These are phyloP conservation scores for Kluyveromyces siamensis DNA, from an alignment of 805 yeast genomes.

Conservation along the genomic window DNA sequence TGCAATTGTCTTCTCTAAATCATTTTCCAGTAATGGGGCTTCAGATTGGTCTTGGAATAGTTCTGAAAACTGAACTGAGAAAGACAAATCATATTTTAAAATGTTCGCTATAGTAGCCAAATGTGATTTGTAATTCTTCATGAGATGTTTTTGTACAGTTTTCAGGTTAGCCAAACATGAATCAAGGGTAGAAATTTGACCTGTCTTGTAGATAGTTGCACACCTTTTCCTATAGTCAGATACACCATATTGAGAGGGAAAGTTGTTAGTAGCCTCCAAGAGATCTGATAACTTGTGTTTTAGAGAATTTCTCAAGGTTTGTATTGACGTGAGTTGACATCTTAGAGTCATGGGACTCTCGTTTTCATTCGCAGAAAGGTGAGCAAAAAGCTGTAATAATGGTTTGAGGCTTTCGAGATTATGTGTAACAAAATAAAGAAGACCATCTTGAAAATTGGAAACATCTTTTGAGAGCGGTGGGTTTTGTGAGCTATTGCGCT, in stretches of 20 bases:
- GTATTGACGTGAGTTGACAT: slow-evolving; percentile 49
- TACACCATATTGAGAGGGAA: slow-evolving; percentile 3
- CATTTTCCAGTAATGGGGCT: slow-evolving; percentile 35
- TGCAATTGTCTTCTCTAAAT: slow-evolving; percentile 39
- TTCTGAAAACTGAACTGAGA: slow-evolving; percentile 36
- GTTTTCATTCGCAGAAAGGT: slow-evolving; percentile 29
- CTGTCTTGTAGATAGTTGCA: slow-evolving; percentile 38
- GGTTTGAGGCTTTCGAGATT: slow-evolving; percentile 11
- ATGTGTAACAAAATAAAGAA: slow-evolving; percentile 27
- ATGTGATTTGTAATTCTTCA: slow-evolving; percentile 33
- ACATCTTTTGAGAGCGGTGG: slow-evolving; percentile 1
- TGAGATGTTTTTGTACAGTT: slow-evolving; percentile 38
- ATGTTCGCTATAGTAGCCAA: slow-evolving; percentile 45
- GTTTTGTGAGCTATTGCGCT: slow-evolving; percentile 5
- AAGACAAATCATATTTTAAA: slow-evolving; percentile 43
- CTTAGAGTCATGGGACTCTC: slow-evolving; percentile 34
- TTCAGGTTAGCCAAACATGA: slow-evolving; percentile 37
- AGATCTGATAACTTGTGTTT: slow-evolving; percentile 35
- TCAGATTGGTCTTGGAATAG: slow-evolving; percentile 41
- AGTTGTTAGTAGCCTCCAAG: slow-evolving; percentile 11
- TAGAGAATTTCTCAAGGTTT: slow-evolving; percentile 44
- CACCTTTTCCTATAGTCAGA: slow-evolving; percentile 13
- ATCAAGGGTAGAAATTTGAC: slow-evolving; percentile 42
- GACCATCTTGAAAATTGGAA: slow-evolving; percentile 22
- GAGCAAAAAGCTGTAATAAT: slow-evolving; percentile 26